Evolutionary conservation across 164 flowering plant genomes (phyloP).

Genomic region (Nelumbo lutea): DNA sequence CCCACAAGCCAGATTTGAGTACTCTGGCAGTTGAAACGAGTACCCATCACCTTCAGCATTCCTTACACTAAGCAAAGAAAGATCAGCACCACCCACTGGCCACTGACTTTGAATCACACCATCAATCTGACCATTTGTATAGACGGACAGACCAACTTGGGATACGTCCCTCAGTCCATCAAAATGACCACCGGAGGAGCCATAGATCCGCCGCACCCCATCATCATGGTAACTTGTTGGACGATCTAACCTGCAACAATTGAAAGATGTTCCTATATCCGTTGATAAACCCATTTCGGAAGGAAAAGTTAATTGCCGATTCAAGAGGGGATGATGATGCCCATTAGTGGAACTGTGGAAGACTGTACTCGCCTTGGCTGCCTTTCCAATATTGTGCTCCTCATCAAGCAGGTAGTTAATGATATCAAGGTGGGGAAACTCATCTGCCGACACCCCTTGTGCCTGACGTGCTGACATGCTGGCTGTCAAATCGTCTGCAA

Average conservation of each 20-base stretch:
- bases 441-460: constrained; percentile 52
- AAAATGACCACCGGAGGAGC: constrained; percentile 31
- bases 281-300: constrained; percentile 34
- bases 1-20: constrained; percentile 46
- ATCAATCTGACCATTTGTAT: constrained; percentile 57
- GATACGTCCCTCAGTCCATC: constrained; percentile 46
- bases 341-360: constrained; percentile 30
- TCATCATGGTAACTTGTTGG: constrained; percentile 48
- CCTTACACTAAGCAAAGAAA: constrained; percentile 37
- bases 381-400: constrained; percentile 45
- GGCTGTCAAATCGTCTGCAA: constrained; percentile 32
- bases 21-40: constrained; percentile 47
- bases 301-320: constrained; percentile 52
- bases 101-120: constrained; percentile 57
- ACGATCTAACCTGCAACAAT: constrained; percentile 52
- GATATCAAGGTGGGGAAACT: constrained; percentile 94
- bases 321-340: constrained; percentile 30
- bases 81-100: constrained; percentile 49
- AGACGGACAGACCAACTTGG: constrained; percentile 31
- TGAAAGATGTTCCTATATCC: constrained; percentile 36
- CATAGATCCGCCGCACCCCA: constrained; percentile 40
- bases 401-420: constrained; percentile 88
- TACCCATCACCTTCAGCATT: constrained; percentile 46
- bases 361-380: constrained; percentile 14
- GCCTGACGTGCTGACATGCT: constrained; percentile 44